phyloP scores from a whole-genome alignment of 2,329 filamentous ascomycete genomes.

The Ophiostoma angusticollis region DNA sequence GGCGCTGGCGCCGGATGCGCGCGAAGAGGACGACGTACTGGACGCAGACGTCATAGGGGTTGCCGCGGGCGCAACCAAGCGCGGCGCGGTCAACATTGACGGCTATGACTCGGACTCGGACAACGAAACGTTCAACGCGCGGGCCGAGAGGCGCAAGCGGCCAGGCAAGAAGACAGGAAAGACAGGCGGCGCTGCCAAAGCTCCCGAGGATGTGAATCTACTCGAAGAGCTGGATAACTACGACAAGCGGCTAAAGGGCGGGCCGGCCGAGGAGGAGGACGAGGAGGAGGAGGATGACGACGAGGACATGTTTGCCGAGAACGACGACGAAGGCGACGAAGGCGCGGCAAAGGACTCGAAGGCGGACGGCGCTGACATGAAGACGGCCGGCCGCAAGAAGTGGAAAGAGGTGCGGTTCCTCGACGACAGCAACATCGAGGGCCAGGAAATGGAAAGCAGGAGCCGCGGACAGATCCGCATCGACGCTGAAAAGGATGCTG shows the following conservation, averaged over 20 bases:
- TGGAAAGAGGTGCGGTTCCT: constrained; percentile 50
- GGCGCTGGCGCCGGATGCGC: constrained; percentile 70
- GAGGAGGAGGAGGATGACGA: constrained; percentile 46
- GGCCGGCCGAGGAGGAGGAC: constrained; percentile 19
- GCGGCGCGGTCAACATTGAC: constrained; percentile 89
- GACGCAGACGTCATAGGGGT: constrained; percentile 89
- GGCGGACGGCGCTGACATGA: constrained; percentile 19
- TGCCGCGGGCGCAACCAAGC: constrained; percentile 61
- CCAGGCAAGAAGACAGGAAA: constrained; percentile 8
- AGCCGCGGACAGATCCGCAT: constrained; percentile 4
- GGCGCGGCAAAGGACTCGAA: neutral
- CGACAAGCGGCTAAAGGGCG: constrained; percentile 27
- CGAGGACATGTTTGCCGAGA: constrained; percentile 75
- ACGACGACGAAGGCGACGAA: constrained; percentile 38
- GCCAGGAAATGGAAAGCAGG: constrained; percentile 49
- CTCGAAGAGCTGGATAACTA: constrained; percentile 43
- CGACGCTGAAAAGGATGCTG: constrained; percentile 41
- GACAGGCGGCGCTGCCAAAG: constrained; percentile 7
- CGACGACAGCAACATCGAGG: constrained; percentile 54
- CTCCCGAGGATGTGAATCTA: constrained; percentile 30
- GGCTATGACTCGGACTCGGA: constrained; percentile 92
- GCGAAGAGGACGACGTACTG: constrained; percentile 59
- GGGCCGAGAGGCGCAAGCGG: constrained; percentile 48
- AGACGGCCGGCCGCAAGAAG: constrained; percentile 34
- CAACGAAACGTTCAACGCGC: constrained; percentile 75